Conservation (phyloP, 2,329 filamentous ascomycete species). For the Capronia americana region DNA sequence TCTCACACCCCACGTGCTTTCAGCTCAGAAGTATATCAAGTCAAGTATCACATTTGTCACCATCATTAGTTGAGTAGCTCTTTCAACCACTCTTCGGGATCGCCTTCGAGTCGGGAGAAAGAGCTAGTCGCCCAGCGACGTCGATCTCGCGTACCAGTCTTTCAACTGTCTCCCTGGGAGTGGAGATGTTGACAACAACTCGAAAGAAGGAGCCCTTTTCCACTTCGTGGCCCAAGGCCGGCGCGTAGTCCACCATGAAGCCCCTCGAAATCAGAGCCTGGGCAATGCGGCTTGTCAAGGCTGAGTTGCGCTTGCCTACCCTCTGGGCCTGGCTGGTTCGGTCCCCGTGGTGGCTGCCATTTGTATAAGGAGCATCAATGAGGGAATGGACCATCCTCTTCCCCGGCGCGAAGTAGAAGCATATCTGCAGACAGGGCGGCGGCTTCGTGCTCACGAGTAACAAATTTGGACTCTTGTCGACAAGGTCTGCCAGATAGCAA, state of each 20-base stretch:
- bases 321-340: conserved; percentile 43
- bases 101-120: neutral
- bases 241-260: conserved; percentile 74
- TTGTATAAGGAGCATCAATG: conserved; percentile 32
- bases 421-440: conserved; percentile 89
- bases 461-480: conserved; percentile 67
- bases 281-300: conserved; percentile 62
- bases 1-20: neutral
- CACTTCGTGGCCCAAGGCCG: conserved; percentile 44
- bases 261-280: conserved; percentile 62
- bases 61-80: neutral
- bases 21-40: neutral
- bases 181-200: conserved; percentile 70
- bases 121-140: conserved; percentile 47
- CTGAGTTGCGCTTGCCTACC: conserved; percentile 57
- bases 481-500: conserved; percentile 66
- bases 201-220: conserved; percentile 62
- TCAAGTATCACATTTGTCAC: neutral
- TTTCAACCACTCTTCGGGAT: neutral
- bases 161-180: conserved; percentile 65
- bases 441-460: conserved; percentile 75
- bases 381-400: conserved; percentile 54
- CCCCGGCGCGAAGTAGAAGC: conserved; percentile 81
- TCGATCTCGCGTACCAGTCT: conserved; percentile 67
- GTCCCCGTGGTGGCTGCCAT: conserved; percentile 37